A percentile compares a stretch with the other conserved stretches of the same genome.
These are phyloP conservation scores for Silene coronaria DNA, from an alignment of 179 eudicot genomes.

Conservation along the genomic window DNA sequence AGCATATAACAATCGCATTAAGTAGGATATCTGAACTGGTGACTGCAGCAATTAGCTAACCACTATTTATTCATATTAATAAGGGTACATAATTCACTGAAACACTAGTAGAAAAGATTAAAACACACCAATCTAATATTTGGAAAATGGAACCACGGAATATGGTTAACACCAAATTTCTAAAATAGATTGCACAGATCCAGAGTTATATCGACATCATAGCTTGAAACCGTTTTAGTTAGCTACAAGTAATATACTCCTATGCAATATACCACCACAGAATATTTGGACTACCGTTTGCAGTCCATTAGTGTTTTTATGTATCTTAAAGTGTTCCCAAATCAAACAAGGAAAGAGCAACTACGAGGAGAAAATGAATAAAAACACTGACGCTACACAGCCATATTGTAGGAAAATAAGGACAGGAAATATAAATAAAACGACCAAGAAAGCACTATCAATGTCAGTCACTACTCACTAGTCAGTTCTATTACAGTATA, in stretches of 20 bases:
- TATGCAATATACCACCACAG: neutral
- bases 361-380: neutral
- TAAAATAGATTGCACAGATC: neutral
- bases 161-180: neutral
- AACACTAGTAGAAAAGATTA: neutral
- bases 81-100: slow-evolving; percentile 1
- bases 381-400: neutral
- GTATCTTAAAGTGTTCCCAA: neutral
- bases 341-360: neutral
- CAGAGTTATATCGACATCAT: neutral
- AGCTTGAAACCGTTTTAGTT: neutral
- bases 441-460: neutral
- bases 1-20: neutral
- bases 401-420: slow-evolving; percentile 4
- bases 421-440: neutral
- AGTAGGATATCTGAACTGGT: slow-evolving; percentile 5
- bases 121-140: neutral
- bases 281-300: neutral
- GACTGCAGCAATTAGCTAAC: neutral
- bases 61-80: neutral
- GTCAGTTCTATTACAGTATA: neutral
- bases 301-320: neutral
- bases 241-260: neutral
- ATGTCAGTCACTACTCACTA: neutral
- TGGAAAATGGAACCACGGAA: neutral